Base-by-base conservation (phyloP, 805 yeast species). In the Cyberlindnera lachancei region DNA sequence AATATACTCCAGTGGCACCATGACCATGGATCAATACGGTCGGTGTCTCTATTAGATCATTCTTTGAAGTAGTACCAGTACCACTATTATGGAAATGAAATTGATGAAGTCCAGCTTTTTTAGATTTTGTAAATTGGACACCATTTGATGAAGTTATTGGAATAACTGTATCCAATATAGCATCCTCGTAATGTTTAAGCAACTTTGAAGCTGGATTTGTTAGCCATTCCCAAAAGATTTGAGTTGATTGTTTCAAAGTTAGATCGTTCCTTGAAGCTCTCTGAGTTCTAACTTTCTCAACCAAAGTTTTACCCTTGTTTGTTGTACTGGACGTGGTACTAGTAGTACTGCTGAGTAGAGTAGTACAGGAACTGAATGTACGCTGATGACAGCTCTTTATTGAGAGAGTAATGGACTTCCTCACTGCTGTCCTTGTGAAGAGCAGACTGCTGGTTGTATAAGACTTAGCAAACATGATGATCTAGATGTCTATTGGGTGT, bases 1-100 rank as follows among this genome's bases (percentile, higher is more conserved):
- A 90, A 34, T 86, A 76, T 17, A 94, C 90, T 11, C 87, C 70
- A 2, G 94, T 84, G 0, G 97, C 95, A 2, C 95, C 96, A 51
- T 86, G 87, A 0, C 98, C 98, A 56, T 90, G 98, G 5, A 92
- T 59, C 40, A 90, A 56, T 3, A 92, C 41, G 4, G 66, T 53
- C 3, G 70, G 68, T 2, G 55, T 50, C 3, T 33, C 31, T 9
- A 59, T 45, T 5, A 27, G 26, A 1, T 23, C 34, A 5, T 26
- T 22, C 3, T 18, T 20, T 29, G 55, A 58, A 9, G 38, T 53
- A n/a, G n/a, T n/a, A n/a, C n/a, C n/a, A n/a, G n/a, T n/a, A n/a
- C n/a, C n/a, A n/a, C n/a, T n/a, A n/a, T n/a, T n/a, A n/a, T n/a
- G n/a, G 42, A 55, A 46, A 43, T 52, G 31, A 12, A 49, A 15